These are phyloP conservation scores for Naganishia friedmannii DNA, from an alignment of 768 basidiomycete species.

Conservation along the genomic window DNA sequence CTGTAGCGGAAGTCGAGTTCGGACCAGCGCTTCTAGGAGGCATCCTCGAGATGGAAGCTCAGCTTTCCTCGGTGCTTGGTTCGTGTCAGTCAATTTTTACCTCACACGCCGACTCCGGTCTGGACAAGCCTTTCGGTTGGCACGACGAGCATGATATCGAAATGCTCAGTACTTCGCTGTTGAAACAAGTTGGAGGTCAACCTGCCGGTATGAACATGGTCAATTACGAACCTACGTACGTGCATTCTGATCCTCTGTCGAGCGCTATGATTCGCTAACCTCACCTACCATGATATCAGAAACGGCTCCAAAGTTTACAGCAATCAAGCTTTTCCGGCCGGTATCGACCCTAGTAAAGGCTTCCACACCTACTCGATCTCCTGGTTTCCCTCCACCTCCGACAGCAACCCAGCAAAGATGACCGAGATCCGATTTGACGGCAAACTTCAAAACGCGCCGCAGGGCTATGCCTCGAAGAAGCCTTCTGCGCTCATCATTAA, in stretches of 20 bases:
- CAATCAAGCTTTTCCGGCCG: not conserved
- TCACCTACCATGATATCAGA: not conserved
- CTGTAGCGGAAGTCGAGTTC: conserved; percentile 5
- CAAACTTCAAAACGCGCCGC: conserved; percentile 4
- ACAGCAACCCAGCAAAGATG: not conserved
- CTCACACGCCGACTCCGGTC: not conserved
- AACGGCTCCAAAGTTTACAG: not conserved
- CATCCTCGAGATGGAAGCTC: not conserved
- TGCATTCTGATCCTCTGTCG: not conserved
- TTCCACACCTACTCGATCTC: conserved; percentile 13
- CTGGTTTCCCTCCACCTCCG: conserved; percentile 8
- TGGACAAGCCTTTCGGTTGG: not conserved
- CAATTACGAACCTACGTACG: conserved; percentile 7
- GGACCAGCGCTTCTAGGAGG: conserved; percentile 1
- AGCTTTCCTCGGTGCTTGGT: not conserved
- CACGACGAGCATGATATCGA: conserved; percentile 16
- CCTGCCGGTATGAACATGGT: conserved; percentile 15
- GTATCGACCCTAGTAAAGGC: conserved; percentile 8
- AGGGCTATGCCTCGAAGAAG: not conserved
- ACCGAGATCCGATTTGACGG: conserved; percentile 22
- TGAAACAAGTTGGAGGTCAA: not conserved
- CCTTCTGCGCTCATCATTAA: conserved; percentile 4
- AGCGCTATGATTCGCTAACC: not conserved
- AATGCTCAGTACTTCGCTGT: conserved; percentile 13
- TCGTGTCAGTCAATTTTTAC: not conserved